phyloP scores from a whole-genome alignment of 139 green algal genomes.

The Coccomyxa sp. region DNA sequence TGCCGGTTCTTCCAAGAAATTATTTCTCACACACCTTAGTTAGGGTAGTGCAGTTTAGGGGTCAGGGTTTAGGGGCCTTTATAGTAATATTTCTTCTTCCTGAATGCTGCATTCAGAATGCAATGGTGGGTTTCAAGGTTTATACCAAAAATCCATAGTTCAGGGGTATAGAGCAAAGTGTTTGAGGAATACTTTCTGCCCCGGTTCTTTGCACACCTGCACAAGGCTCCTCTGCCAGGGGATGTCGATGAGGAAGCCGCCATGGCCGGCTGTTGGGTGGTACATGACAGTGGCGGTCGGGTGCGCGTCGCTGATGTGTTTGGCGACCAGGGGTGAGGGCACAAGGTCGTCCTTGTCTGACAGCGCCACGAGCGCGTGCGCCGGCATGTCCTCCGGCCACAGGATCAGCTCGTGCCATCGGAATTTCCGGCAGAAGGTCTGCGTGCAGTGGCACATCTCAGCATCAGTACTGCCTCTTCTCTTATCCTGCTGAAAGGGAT shows the following conservation, averaged over 20 bases:
- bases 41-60: no score
- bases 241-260: conserved; percentile 36
- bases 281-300: conserved; percentile 30
- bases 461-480: neutral
- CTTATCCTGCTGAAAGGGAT: neutral
- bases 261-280: conserved; percentile 40
- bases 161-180: no score
- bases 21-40: no score
- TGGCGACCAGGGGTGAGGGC: conserved; percentile 25
- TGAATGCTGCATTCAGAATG: no score
- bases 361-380: conserved; percentile 22
- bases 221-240: neutral
- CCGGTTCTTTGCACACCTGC: neutral
- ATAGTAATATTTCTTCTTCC: no score
- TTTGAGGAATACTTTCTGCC: no score
- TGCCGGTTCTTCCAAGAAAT: no score
- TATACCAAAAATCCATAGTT: no score
- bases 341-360: conserved; percentile 44
- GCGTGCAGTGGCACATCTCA: neutral
- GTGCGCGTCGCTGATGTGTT: conserved; percentile 23
- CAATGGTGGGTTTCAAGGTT: no score
- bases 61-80: no score
- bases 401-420: conserved; percentile 44
- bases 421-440: conserved; percentile 57
- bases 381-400: conserved; percentile 51